These are phyloP conservation scores for Annulohypoxylon nitens DNA, from an alignment of 495 filamentous ascomycete genomes.

Conservation along the genomic window DNA sequence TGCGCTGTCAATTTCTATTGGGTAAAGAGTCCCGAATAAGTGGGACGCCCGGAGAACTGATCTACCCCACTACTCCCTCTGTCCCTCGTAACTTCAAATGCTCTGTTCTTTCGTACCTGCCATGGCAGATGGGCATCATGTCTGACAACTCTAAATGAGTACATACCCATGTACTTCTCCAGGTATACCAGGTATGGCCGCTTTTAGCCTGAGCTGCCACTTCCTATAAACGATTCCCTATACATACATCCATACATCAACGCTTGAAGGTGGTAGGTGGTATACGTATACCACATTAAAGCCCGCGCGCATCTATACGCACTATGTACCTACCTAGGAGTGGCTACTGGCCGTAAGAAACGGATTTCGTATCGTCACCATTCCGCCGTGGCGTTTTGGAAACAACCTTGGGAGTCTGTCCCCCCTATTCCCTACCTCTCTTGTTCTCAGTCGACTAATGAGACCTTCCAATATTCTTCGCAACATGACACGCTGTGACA, in stretches of 20 bases:
- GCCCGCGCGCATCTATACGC: background rate
- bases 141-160: background rate
- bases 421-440: background rate
- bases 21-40: slow-evolving; percentile 19
- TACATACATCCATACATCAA: background rate
- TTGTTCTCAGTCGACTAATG: background rate
- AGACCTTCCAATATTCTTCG: background rate
- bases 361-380: background rate
- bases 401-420: background rate
- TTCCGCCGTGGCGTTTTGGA: background rate
- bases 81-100: background rate
- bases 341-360: slow-evolving; percentile 6
- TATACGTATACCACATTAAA: background rate
- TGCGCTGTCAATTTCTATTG: slow-evolving; percentile 8
- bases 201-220: slow-evolving; percentile 19
- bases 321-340: background rate
- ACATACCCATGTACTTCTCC: background rate
- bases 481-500: background rate
- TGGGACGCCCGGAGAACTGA: slow-evolving; percentile 22
- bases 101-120: background rate
- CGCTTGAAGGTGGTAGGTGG: background rate
- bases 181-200: slow-evolving; percentile 4
- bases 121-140: background rate
- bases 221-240: slow-evolving; percentile 3
- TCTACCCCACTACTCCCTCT: slow-evolving; percentile 13